A percentile compares a stretch with the other conserved stretches of the same genome.
These are phyloP conservation scores for Aspergillus arachidicola DNA, from an alignment of 2,329 filamentous ascomycete species.

Conservation along the genomic window DNA sequence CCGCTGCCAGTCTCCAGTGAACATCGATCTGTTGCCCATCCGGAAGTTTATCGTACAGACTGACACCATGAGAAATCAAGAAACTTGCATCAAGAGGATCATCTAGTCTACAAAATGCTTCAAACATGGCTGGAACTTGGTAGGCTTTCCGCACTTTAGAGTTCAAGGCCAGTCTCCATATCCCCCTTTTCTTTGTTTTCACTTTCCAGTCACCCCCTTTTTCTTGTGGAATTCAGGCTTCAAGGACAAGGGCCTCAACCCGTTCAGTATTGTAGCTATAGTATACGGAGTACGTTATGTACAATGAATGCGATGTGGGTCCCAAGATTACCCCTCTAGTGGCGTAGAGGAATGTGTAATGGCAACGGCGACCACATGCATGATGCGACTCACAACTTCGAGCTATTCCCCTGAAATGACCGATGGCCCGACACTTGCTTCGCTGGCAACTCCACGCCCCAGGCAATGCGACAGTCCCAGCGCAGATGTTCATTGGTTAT, in stretches of 20 bases:
- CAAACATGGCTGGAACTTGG: too few species aligned
- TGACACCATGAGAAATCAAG: not conserved
- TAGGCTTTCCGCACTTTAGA: not conserved
- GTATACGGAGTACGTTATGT: too few species aligned
- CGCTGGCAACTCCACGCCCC: conserved; percentile 12
- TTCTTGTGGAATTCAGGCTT: not conserved
- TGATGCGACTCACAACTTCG: conserved; percentile 1
- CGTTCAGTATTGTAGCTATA: not conserved
- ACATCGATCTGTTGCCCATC: not conserved
- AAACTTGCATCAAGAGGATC: not conserved
- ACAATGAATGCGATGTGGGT: too few species aligned
- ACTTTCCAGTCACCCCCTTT: not conserved
- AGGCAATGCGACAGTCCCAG: conserved; percentile 11
- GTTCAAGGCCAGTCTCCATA: not conserved
- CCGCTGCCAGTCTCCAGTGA: not conserved
- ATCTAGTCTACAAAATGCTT: not conserved
- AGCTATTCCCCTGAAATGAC: conserved; percentile 3
- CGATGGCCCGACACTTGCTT: conserved; percentile 11
- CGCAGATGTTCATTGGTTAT: conserved; percentile 8
- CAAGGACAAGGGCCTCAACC: not conserved
- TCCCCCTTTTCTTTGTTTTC: not conserved
- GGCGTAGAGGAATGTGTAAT: not conserved
- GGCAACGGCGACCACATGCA: not conserved
- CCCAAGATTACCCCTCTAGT: not conserved
- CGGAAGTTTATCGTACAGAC: not conserved